Base-by-base conservation (phyloP, 2,329 filamentous ascomycete species). In the Torrubiellomyces zombiae region DNA sequence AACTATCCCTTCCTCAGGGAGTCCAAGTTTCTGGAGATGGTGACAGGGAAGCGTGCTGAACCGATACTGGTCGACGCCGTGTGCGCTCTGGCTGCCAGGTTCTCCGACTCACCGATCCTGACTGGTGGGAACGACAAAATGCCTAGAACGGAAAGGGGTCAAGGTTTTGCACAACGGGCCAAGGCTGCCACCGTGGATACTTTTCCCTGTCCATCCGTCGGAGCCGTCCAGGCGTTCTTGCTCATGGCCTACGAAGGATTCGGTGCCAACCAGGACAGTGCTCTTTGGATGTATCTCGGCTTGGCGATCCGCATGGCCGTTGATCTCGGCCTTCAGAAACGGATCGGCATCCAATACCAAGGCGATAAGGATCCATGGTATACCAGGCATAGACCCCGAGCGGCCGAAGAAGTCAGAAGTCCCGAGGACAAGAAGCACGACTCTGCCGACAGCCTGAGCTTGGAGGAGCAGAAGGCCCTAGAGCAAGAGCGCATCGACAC, bases 261-360 rank as follows among this genome's bases (percentile, higher is more conserved):
- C 37, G 83, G 82, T 1, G 78, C 79, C 8, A 80, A 81, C 35
- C 79, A 85, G 38, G 83, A 92, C 41, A 91, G 81, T 44, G 80
- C 81, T 0, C 50, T 93, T 6, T 93, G 83, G 82, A 91, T 92
- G 81, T 92, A 91, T 42, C 59, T 92, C 2, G 83, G 82, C 0
- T 74, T 86, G 25, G 75, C 82, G 0, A 92, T 92, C 31, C 73
- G 82, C 9, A 78, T 83, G 70, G 75, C 75, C 0, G 67, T 80
- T 31, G 76, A 83, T 40, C 51, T 92, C 7, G 82, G 83, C 1
- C 59, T 92, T 34, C 79, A 86, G 37, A 91, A 83, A 34, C 60
- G 78, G 10, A 75, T 85, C 34, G 82, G 81, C 0, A 61, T 91
- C 23, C 62, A 60, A 30, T 66, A 65, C 31, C 65, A 66, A 35